phyloP scores from a whole-genome alignment of 1,284 basidiomycete species.

The Sporisorium exsertum region DNA sequence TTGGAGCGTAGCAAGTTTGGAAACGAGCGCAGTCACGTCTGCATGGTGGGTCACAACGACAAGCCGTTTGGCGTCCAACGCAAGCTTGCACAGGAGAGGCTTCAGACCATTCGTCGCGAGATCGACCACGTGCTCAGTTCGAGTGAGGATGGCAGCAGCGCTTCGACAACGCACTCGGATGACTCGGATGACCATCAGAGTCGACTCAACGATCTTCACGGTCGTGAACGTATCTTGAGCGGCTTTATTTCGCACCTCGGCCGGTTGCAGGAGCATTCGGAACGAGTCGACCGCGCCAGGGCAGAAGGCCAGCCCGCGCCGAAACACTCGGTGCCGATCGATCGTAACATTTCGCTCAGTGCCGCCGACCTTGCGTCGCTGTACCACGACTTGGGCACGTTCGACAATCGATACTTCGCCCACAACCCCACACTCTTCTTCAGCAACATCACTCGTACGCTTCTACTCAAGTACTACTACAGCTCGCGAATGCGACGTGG shows the following conservation, averaged over 20 bases:
- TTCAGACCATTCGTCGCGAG: conserved; percentile 40
- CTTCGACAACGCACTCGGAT: conserved; percentile 13
- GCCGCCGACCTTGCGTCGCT: conserved; percentile 66
- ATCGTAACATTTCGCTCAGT: conserved; percentile 26
- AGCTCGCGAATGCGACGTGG: conserved; percentile 80
- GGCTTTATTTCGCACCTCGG: conserved; percentile 75
- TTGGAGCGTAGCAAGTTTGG: conserved; percentile 80
- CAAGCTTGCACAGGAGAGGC: conserved; percentile 75
- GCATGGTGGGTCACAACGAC: conserved; percentile 72
- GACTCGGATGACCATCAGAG: conserved; percentile 23
- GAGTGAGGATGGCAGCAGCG: conserved; percentile 14
- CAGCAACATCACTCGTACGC: conserved; percentile 82
- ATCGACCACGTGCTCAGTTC: conserved; percentile 61
- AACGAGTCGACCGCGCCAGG: conserved; percentile 39
- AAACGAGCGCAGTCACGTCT: conserved; percentile 84
- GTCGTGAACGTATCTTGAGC: conserved; percentile 72
- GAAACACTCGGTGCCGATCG: conserved; percentile 17
- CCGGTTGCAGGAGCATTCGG: conserved; percentile 30
- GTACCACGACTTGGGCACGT: conserved; percentile 81
- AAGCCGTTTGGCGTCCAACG: conserved; percentile 81
- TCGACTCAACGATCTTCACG: conserved; percentile 46
- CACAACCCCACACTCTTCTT: conserved; percentile 87
- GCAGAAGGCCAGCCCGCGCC: conserved; percentile 24
- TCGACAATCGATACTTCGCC: conserved; percentile 90
- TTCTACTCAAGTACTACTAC: conserved; percentile 90